These are phyloP conservation scores for Lodderomyces pseudojiufengensis DNA, from an alignment of 1,139 yeast genomes.

Conservation along the genomic window DNA sequence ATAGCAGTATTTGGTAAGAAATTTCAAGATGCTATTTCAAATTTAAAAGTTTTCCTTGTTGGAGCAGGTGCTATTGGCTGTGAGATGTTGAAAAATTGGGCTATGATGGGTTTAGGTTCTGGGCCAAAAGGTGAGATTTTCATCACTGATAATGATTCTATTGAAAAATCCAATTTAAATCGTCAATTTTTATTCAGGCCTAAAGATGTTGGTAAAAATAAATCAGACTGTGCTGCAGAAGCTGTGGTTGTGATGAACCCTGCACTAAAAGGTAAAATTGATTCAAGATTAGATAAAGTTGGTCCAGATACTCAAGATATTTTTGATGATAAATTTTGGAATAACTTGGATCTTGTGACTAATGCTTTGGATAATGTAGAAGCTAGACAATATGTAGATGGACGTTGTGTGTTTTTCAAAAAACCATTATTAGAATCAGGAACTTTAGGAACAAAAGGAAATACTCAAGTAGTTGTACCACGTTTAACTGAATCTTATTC, in stretches of 20 bases:
- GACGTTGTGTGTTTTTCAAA: conserved; percentile 90
- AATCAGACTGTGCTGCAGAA: conserved; percentile 84
- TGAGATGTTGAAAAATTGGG: conserved; percentile 98
- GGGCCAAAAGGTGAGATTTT: conserved; percentile 83
- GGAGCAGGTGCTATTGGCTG: conserved; percentile 99
- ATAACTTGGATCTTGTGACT: conserved; percentile 76
- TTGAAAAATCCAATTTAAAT: conserved; percentile 92
- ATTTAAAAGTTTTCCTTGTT: conserved; percentile 81
- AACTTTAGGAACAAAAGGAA: conserved; percentile 97
- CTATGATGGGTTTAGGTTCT: conserved; percentile 90
- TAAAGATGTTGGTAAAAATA: conserved; percentile 86
- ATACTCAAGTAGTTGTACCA: conserved; percentile 94
- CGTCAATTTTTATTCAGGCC: conserved; percentile 95
- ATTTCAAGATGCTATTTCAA: conserved; percentile 69
- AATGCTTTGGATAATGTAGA: conserved; percentile 97
- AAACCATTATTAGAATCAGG: conserved; percentile 95
- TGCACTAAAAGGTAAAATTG: conserved; percentile 72
- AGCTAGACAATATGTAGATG: conserved; percentile 95
- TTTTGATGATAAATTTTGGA: conserved; percentile 88
- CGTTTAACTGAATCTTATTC: conserved; percentile 91
- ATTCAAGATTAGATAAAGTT: conserved; percentile 77
- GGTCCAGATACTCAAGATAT: conserved; percentile 89
- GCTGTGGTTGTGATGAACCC: conserved; percentile 89
- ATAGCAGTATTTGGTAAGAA: conserved; percentile 88
- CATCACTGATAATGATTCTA: conserved; percentile 91